phyloP scores from a whole-genome alignment of 768 basidiomycete genomes.

The Lentinula raphanica region DNA sequence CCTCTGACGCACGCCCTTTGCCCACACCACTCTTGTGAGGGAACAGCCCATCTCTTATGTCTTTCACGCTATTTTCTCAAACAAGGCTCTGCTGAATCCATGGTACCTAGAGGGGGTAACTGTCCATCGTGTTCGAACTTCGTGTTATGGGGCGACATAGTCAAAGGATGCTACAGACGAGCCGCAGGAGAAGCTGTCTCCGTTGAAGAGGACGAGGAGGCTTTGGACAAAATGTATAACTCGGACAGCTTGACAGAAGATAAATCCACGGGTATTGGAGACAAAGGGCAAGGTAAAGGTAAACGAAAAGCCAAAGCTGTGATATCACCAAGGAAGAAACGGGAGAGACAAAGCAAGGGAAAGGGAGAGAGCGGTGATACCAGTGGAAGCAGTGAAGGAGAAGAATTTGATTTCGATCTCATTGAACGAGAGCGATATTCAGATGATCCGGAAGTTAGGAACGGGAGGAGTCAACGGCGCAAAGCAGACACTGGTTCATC shows the following conservation, averaged over 20 bases:
- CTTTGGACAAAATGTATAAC: slow-evolving; percentile 19
- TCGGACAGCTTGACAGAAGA: slow-evolving; percentile 23
- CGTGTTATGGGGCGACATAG: slow-evolving; percentile 65
- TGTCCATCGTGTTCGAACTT: slow-evolving; percentile 51
- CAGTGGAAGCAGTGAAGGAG: slow-evolving; percentile 14
- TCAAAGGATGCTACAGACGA: slow-evolving; percentile 58
- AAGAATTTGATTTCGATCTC: slow-evolving; percentile 20
- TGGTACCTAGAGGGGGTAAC: slow-evolving; percentile 60
- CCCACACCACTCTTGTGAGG: slow-evolving; percentile 40
- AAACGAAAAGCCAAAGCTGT: slow-evolving; percentile 10
- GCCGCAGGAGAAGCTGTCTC: slow-evolving; percentile 26
- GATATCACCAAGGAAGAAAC: slow-evolving; percentile 3
- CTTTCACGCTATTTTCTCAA: slow-evolving; percentile 43
- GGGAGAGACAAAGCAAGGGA: slow-evolving; percentile 2
- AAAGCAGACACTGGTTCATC: neutral
- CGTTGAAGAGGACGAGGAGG: slow-evolving; percentile 27
- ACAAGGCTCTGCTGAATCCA: slow-evolving; percentile 14
- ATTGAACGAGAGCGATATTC: slow-evolving; percentile 11
- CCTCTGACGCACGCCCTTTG: slow-evolving; percentile 50
- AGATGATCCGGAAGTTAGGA: neutral
- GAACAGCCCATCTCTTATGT: slow-evolving; percentile 55
- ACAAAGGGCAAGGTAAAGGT: slow-evolving; percentile 7
- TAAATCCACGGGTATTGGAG: neutral
- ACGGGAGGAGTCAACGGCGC: neutral
- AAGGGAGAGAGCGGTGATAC: too few relatives aligned